These are phyloP conservation scores for Ophiobolus disseminans DNA, from an alignment of 2,329 filamentous ascomycete genomes.

Conservation along the genomic window DNA sequence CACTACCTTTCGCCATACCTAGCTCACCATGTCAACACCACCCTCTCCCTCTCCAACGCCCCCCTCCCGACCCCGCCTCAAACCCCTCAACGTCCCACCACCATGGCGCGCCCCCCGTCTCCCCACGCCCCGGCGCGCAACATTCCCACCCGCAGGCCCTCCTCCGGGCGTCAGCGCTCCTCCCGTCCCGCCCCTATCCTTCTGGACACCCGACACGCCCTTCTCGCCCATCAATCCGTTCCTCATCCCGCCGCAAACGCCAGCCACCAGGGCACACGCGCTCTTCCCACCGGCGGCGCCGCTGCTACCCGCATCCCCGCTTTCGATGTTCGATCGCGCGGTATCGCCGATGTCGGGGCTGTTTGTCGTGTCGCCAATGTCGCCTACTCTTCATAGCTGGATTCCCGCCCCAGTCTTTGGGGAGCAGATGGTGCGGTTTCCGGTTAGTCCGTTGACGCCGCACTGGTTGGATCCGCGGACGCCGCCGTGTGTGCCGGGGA, in stretches of 20 bases:
- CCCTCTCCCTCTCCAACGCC: background rate
- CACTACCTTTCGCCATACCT: no score
- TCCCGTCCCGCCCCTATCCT: constrained; percentile 22
- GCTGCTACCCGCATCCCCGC: constrained; percentile 21
- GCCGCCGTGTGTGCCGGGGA: constrained; percentile 9
- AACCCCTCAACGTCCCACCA: constrained; percentile 18
- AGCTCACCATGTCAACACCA: no score
- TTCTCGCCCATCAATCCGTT: constrained; percentile 21
- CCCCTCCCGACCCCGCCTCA: constrained; percentile 8
- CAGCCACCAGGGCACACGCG: background rate
- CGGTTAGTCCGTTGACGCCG: constrained; percentile 9
- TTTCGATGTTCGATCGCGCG: constrained; percentile 25
- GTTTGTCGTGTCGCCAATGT: constrained; percentile 1
- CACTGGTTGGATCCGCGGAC: constrained; percentile 20
- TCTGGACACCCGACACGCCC: constrained; percentile 24
- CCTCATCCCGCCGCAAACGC: constrained; percentile 14
- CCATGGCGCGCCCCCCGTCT: constrained; percentile 18
- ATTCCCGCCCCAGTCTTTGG: background rate
- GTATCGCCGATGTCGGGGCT: constrained; percentile 14
- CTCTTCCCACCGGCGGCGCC: constrained; percentile 14
- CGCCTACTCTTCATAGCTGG: background rate
- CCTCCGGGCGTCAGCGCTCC: constrained; percentile 2
- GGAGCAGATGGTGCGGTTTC: background rate
- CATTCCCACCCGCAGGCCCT: constrained; percentile 7
- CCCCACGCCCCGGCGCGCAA: constrained; percentile 21